phyloP scores from a whole-genome alignment of 768 basidiomycete genomes.

The Coprinopsis sp. region DNA sequence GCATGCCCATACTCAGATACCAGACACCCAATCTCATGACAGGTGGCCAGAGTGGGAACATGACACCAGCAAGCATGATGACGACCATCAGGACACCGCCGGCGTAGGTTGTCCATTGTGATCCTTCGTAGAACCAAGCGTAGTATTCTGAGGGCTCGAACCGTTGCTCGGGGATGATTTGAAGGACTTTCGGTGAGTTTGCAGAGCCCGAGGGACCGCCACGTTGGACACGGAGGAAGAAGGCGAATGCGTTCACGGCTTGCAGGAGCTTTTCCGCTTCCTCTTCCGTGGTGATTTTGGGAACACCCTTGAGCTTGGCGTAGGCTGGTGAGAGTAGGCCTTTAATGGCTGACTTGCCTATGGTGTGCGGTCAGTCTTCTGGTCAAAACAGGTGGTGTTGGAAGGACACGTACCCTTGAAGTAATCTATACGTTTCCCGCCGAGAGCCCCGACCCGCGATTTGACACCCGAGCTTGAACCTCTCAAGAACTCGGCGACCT shows the following conservation, averaged over 20 bases:
- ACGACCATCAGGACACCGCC: conserved; percentile 89
- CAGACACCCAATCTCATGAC: conserved; percentile 90
- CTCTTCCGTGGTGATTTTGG: conserved; percentile 65
- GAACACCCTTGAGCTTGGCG: conserved; percentile 77
- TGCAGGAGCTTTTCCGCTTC: conserved; percentile 69
- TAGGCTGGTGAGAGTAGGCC: conserved; percentile 92
- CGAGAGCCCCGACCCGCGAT: conserved; percentile 82
- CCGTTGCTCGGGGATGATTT: conserved; percentile 75
- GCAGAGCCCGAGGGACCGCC: conserved; percentile 60
- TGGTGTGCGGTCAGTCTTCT: not conserved
- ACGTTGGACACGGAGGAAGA: conserved; percentile 89
- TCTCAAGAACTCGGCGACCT: conserved; percentile 83
- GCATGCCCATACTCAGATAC: conserved; percentile 87
- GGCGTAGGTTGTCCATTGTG: conserved; percentile 89
- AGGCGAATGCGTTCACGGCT: conserved; percentile 75
- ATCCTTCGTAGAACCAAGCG: conserved; percentile 96
- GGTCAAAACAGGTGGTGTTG: not conserved
- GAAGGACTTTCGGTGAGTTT: conserved; percentile 73
- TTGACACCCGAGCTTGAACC: conserved; percentile 85
- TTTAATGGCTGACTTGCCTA: conserved; percentile 92
- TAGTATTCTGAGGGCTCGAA: conserved; percentile 83
- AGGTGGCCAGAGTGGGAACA: conserved; percentile 99
- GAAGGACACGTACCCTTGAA: conserved; percentile 75
- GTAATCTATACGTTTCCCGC: conserved; percentile 94
- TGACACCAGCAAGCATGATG: conserved; percentile 92